Evolutionary conservation across 371 early-diverging fungal species (phyloP).

Genomic region (Saksenaea oblongispora): DNA sequence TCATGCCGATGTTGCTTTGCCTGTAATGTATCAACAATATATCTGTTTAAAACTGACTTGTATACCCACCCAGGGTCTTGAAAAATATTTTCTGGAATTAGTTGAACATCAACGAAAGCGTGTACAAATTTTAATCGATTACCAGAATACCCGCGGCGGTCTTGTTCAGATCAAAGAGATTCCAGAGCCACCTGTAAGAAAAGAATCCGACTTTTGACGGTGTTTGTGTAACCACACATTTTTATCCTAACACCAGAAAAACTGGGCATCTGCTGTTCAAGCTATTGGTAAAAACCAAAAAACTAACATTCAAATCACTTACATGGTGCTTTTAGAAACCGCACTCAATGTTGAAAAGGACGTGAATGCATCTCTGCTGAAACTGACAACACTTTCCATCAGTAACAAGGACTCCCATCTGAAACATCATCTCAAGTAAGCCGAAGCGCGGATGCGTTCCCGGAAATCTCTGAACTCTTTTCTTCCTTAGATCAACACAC

Average conservation of each 20-base stretch:
- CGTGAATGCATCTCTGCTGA: constrained; percentile 63
- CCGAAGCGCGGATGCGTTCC: neutral
- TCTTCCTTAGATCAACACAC: neutral
- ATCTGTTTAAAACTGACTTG: neutral
- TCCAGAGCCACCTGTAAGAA: constrained; percentile 37
- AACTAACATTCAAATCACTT: neutral
- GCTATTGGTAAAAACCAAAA: constrained; percentile 26
- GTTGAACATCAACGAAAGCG: constrained; percentile 50
- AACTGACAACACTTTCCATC: constrained; percentile 51
- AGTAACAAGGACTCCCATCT: constrained; percentile 59
- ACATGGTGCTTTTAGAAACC: constrained; percentile 20
- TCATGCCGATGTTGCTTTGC: constrained; percentile 52
- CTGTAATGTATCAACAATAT: constrained; percentile 24
- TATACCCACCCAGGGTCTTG: constrained; percentile 38
- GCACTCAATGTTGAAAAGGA: constrained; percentile 47
- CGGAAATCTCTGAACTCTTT: neutral
- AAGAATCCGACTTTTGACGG: too few relatives aligned
- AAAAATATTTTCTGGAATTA: constrained; percentile 59
- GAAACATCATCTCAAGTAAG: constrained; percentile 57
- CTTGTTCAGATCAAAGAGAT: constrained; percentile 36
- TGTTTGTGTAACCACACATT: constrained; percentile 5
- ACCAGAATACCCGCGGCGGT: constrained; percentile 67
- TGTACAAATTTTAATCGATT: constrained; percentile 59
- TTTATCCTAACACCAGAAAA: constrained; percentile 20
- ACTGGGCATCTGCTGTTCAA: constrained; percentile 35